Conservation (phyloP, 2,329 filamentous ascomycete species). For the Onygenales sp. region DNA sequence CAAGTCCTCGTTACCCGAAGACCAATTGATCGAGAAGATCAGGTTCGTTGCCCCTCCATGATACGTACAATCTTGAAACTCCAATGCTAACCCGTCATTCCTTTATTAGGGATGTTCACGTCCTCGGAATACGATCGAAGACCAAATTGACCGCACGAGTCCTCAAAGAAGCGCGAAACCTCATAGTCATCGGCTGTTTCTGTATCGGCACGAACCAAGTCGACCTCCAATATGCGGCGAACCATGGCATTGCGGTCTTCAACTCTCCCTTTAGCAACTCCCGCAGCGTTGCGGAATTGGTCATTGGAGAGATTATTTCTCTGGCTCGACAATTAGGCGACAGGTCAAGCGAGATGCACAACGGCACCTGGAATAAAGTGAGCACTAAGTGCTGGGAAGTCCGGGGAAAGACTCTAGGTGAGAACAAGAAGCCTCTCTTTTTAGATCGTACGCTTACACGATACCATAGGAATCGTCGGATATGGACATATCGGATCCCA, state of each 20-base stretch:
- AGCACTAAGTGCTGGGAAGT: slow-evolving; percentile 97
- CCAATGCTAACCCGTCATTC: not conserved
- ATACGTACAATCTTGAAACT: not conserved
- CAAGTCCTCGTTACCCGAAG: slow-evolving; percentile 83
- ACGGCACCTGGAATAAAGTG: slow-evolving; percentile 95
- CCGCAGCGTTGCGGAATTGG: slow-evolving; percentile 88
- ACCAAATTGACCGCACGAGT: slow-evolving; percentile 85
- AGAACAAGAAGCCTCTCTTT: slow-evolving; percentile 9
- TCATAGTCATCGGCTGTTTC: slow-evolving; percentile 95
- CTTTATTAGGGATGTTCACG: slow-evolving; percentile 69
- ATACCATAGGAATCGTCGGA: slow-evolving; percentile 64
- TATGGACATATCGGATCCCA: slow-evolving; percentile 98
- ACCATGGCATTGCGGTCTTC: slow-evolving; percentile 78
- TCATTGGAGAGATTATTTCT: slow-evolving; percentile 86
- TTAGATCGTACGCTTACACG: too few relatives aligned
- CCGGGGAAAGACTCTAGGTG: slow-evolving; percentile 87
- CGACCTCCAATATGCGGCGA: slow-evolving; percentile 35
- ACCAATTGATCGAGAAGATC: slow-evolving; percentile 94
- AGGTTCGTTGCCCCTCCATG: slow-evolving; percentile 44
- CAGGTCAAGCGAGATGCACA: slow-evolving; percentile 88
- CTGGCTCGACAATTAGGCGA: slow-evolving; percentile 89
- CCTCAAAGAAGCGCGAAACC: slow-evolving; percentile 78
- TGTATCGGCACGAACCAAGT: slow-evolving; percentile 80
- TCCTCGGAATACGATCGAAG: slow-evolving; percentile 96
- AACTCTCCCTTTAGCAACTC: slow-evolving; percentile 99